Conservation (phyloP, 345 rosid species). For the Eutrema yunnanense region DNA sequence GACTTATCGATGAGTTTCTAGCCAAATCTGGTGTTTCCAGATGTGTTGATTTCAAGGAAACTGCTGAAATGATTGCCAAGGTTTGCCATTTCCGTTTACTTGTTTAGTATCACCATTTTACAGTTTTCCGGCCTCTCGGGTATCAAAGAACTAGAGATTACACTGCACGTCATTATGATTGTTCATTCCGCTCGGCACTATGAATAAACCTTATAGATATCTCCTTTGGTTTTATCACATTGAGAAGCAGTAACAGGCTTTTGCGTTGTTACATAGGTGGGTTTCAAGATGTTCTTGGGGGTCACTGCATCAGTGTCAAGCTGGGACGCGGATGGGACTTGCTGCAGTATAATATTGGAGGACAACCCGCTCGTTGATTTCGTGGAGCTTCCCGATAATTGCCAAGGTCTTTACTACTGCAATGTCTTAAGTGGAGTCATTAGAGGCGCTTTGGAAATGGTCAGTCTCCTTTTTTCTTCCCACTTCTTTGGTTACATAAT, state of each 20-base stretch:
- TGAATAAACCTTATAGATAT: background rate
- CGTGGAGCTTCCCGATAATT: constrained; percentile 91
- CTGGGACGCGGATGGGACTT: constrained; percentile 85
- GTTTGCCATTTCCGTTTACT: constrained; percentile 23
- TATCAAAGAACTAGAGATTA: background rate
- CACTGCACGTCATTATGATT: background rate
- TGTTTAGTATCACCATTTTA: background rate
- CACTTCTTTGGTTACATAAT: background rate
- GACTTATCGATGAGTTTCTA: constrained; percentile 81
- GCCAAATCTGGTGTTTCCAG: constrained; percentile 87
- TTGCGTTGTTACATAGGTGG: constrained; percentile 42
- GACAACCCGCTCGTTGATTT: constrained; percentile 93
- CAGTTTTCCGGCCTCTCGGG: too few relatives aligned
- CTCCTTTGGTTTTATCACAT: background rate
- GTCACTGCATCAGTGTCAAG: constrained; percentile 75
- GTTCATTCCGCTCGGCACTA: background rate
- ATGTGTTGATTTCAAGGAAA: constrained; percentile 89
- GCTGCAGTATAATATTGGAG: constrained; percentile 75
- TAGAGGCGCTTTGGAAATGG: constrained; percentile 94
- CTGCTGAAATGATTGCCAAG: constrained; percentile 89
- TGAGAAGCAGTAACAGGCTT: background rate
- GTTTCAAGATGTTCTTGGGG: constrained; percentile 95
- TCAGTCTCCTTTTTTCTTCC: constrained; percentile 20
- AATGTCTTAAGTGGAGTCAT: constrained; percentile 84
- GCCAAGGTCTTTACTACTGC: constrained; percentile 91